Conservation (phyloP, 257 asterid genomes). For the Ocimum tenuiflorum region DNA sequence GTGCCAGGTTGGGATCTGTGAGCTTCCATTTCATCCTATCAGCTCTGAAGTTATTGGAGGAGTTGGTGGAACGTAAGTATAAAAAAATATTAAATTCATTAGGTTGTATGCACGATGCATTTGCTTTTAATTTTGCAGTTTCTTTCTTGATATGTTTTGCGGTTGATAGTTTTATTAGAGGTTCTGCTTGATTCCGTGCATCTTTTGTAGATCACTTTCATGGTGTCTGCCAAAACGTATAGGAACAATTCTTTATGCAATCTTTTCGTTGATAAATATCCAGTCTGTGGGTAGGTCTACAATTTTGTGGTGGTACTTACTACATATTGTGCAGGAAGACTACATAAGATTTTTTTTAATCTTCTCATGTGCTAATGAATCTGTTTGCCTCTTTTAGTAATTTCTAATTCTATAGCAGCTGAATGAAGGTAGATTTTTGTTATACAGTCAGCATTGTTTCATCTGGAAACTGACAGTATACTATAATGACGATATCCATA, state of each 20-base stretch:
- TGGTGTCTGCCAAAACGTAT: background rate
- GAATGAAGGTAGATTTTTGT: background rate
- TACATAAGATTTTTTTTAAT: background rate
- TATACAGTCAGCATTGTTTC: background rate
- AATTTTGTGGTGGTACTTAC: background rate
- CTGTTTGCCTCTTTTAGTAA: background rate
- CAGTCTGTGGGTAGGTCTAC: background rate
- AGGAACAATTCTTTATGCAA: no score
- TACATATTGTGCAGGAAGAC: background rate
- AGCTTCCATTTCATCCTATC: conserved; percentile 25
- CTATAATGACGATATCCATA: background rate
- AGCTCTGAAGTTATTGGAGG: conserved; percentile 26
- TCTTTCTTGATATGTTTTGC: background rate
- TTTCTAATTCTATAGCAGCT: no score
- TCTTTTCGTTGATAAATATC: background rate
- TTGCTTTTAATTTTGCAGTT: background rate
- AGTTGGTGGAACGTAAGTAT: conserved; percentile 27
- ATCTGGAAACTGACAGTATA: background rate
- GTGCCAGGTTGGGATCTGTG: conserved; percentile 26
- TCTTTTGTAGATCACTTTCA: background rate
- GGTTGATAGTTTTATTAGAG: background rate
- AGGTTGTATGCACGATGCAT: background rate
- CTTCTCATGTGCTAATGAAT: background rate
- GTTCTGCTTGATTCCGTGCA: background rate
- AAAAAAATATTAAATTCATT: background rate